phyloP scores from a whole-genome alignment of 495 filamentous ascomycete genomes.

The Podospora comata region DNA sequence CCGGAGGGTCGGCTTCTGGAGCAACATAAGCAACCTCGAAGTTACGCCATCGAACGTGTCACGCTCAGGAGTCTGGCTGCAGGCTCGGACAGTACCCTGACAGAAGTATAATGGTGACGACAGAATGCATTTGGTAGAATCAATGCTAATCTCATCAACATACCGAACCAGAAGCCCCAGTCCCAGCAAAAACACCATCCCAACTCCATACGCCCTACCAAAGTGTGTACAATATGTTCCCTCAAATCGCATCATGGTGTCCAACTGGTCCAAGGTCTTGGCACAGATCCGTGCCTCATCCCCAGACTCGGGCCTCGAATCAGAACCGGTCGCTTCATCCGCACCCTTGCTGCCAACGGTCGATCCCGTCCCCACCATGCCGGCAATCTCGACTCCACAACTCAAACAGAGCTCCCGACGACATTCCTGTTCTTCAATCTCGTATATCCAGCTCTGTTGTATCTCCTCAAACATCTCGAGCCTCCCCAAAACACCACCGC shows the following conservation, averaged over 20 bases:
- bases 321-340: neutral
- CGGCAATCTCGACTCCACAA: neutral
- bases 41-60: no score
- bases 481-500: constrained; percentile 14
- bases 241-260: neutral
- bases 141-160: neutral
- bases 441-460: constrained; percentile 4
- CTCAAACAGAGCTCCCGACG: neutral
- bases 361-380: neutral
- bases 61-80: no score
- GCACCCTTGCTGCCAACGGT: neutral
- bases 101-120: no score
- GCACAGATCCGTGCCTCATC: neutral
- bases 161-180: neutral
- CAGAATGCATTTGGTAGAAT: neutral
- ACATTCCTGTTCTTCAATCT: neutral
- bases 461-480: constrained; percentile 9
- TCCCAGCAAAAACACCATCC: neutral
- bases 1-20: no score
- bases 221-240: neutral
- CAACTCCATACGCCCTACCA: neutral
- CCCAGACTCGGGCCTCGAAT: neutral
- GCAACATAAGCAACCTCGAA: no score
- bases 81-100: no score
- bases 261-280: neutral